Evolutionary conservation across 2,329 filamentous ascomycete species (phyloP), one percentile per base, ranked within the genome.

Genomic region (Xylaria multiplex): DNA sequence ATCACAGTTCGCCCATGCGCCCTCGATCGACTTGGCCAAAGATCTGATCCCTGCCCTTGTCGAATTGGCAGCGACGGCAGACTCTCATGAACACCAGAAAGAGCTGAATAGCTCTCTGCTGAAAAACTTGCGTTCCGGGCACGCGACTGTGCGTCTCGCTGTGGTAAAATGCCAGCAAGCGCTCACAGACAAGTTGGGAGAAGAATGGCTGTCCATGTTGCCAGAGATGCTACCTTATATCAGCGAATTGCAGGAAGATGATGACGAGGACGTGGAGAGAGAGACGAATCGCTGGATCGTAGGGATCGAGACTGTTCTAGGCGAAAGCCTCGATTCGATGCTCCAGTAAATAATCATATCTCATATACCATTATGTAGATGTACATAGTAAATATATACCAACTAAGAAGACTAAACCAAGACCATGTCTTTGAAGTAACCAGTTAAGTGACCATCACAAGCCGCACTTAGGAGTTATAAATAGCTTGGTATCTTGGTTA

Each of bases 171-270:
- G 91, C 71, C 88, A 98, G 81, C 91, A 93, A 76, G 87, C 86
- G 14, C 83, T 98, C 69, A 96, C 93, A 13, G 88, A 91, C 71
- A 84, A 88, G 54, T 81, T 98, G 30, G 94, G 94, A 65, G 94
- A 98, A 78, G 96, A 99, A 76, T 99, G 96, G 96, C 81, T 99
- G 66, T 87, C 90, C 1, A 86, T 96, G 82, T 79, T 98, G 76
- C 93, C 95, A 0, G 96, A 99, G 85, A 98, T 97, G 91, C 81
- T 99, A 77, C 95, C 96, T 22, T 93, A 95, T 70, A 97, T 99
- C 73, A 96, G 93, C 75, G 96, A 99, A 82, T 79, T 97, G 75
- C 91, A 97, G 81, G 96, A 99, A 77, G 96, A 99, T 77, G 96
- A 98, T 72, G 94, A 98, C 76, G 96, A 98, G 81, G 85, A 86